Base-by-base conservation (phyloP, 306 rosid species). In the Purshia tridentata region DNA sequence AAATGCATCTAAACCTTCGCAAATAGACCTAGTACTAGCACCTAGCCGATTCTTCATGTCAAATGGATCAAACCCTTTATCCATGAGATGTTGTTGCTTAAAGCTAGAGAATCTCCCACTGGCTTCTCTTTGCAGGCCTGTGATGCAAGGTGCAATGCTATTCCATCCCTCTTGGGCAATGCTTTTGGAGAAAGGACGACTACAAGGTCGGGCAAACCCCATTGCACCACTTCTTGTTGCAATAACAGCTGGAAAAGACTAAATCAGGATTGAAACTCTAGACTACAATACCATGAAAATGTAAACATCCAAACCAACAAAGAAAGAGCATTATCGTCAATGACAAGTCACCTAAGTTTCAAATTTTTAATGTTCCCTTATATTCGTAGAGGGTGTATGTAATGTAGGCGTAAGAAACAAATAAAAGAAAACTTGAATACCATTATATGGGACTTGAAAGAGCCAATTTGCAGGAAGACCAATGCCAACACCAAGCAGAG, bases 381-480 rank as follows among this genome's bases (percentile, higher is more conserved):
- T 29, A 29, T 29, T 29, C 35, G 35, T 29, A 29, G 35, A 23
- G 35, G 35, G 35, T 23, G 35, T 23, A 23, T 23, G 35, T 23
- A 23, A 23, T 23, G 35, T 23, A 29, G 35, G 35, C 2, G 35
- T 29, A 29, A 29, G 35, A 29, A 29, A 29, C 35, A 29, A 29
- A 29, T 29, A 29, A 29, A 29, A 23, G 18, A 61, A 35, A 49
- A 37, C 54, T 37, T 16, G 2, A 48, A 23, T 85, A 93, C 98
- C 98, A 66, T 78, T 72, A 74, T 79, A 85, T 47, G 98, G 88
- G 72, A 71, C 74, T 74, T 75, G 80, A 78, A 59, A 86, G 75
- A 89, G 64, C 69, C 71, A 63, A 65, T 91, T 89, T 66, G 90
- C 87, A 9, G 98, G 98, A 49, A 89, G 85, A 73, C 98, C 98